These are phyloP conservation scores for Grifola frondosa DNA, from an alignment of 1,284 basidiomycete species.

Conservation along the genomic window DNA sequence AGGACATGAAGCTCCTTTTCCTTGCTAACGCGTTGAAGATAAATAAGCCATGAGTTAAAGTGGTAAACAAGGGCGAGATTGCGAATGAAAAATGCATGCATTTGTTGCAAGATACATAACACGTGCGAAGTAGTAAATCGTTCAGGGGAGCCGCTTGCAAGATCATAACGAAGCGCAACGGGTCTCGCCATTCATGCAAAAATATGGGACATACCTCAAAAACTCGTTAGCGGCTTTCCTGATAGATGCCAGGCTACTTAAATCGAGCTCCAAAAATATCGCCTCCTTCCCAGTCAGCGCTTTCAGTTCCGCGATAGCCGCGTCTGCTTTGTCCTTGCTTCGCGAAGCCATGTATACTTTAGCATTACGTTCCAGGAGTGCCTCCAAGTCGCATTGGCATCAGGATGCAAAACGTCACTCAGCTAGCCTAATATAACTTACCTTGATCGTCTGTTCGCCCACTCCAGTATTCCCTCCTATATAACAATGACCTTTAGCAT, in stretches of 20 bases:
- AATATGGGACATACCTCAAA: slow-evolving; percentile 30
- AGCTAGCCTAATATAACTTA: neutral
- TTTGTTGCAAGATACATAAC: too few species aligned
- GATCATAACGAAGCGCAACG: too few species aligned
- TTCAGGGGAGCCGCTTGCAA: too few species aligned
- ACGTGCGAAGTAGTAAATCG: too few species aligned
- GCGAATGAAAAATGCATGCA: too few species aligned
- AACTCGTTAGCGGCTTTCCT: slow-evolving; percentile 43
- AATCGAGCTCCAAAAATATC: slow-evolving; percentile 47
- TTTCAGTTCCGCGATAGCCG: slow-evolving; percentile 45
- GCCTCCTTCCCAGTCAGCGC: slow-evolving; percentile 36
- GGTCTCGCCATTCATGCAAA: too few species aligned
- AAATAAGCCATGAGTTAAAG: neutral
- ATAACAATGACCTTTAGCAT: too few species aligned
- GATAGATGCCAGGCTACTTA: slow-evolving; percentile 44
- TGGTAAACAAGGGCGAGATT: too few species aligned
- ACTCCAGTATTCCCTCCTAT: slow-evolving; percentile 7
- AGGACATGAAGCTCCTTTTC: slow-evolving; percentile 50
- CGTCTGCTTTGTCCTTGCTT: slow-evolving; percentile 37
- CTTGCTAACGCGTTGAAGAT: slow-evolving; percentile 32
- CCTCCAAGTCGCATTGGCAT: slow-evolving; percentile 23
- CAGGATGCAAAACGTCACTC: slow-evolving; percentile 6
- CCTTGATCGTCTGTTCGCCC: slow-evolving; percentile 3
- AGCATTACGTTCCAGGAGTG: slow-evolving; percentile 44
- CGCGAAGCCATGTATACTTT: slow-evolving; percentile 54